phyloP scores from a whole-genome alignment of 2,329 filamentous ascomycete genomes.

The Emmonsiellopsis sp. region DNA sequence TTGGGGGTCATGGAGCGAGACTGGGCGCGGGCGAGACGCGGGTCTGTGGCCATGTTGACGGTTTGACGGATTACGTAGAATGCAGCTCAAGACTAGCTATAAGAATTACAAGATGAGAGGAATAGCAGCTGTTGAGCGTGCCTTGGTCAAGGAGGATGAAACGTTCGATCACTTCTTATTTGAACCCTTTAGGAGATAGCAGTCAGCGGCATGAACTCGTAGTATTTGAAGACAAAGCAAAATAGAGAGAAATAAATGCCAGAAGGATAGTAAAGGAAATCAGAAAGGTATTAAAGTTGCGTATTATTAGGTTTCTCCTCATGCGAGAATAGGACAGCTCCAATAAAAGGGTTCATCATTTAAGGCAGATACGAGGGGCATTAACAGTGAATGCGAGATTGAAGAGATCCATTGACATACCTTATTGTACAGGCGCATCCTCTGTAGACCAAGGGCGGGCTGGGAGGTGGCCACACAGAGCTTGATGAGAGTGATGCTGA shows the following conservation, averaged over 20 bases:
- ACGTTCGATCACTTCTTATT: not conserved
- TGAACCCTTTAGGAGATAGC: not conserved
- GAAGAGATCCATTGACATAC: not conserved
- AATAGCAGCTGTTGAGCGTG: not conserved
- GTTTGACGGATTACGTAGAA: not conserved
- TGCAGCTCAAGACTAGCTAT: not conserved
- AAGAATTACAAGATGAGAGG: not conserved
- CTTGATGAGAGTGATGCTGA: not conserved
- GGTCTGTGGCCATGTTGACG: constrained; percentile 40
- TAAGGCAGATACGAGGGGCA: not conserved
- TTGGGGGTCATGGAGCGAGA: constrained; percentile 31
- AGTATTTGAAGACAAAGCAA: too few relatives aligned
- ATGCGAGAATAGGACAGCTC: constrained; percentile 23
- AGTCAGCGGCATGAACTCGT: not conserved
- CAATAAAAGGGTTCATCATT: constrained; percentile 24
- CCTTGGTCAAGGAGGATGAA: constrained; percentile 4
- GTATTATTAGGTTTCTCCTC: constrained; percentile 17
- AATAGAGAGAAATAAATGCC: not conserved
- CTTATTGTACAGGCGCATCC: not conserved
- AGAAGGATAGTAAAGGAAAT: constrained; percentile 2
- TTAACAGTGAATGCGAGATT: not conserved
- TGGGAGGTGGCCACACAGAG: not conserved
- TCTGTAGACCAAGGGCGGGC: not conserved
- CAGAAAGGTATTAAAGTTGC: constrained; percentile 16
- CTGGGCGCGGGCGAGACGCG: constrained; percentile 41